These are phyloP conservation scores for Syzygium grande DNA, from an alignment of 345 rosid genomes.

Conservation along the genomic window DNA sequence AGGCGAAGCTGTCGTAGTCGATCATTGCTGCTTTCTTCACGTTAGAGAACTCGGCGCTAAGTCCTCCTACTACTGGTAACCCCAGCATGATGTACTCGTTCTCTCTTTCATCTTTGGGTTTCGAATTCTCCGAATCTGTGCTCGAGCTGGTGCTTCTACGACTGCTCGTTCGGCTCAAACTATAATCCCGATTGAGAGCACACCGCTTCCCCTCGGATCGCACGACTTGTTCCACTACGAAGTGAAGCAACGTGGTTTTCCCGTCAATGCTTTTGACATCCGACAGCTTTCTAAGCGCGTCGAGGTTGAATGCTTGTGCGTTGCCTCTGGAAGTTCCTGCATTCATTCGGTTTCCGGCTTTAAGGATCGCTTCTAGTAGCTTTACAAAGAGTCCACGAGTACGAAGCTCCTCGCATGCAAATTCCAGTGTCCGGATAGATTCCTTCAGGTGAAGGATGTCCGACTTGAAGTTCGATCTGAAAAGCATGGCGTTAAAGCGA, in stretches of 20 bases:
- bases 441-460: conserved; percentile 46
- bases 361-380: conserved; percentile 83
- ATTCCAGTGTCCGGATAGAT: conserved; percentile 35
- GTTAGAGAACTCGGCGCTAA: conserved; percentile 61
- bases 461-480: conserved; percentile 49
- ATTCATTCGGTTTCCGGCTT: conserved; percentile 94
- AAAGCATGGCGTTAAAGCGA: conserved; percentile 53
- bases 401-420: conserved; percentile 66
- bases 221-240: conserved; percentile 77
- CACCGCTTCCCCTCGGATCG: conserved; percentile 76
- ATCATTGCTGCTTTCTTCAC: conserved; percentile 76
- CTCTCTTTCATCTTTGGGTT: conserved; percentile 45
- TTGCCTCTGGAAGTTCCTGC: conserved; percentile 85
- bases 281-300: conserved; percentile 62
- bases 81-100: conserved; percentile 61
- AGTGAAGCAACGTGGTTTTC: conserved; percentile 74
- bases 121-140: conserved; percentile 1
- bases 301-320: conserved; percentile 79
- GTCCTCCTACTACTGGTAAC: conserved; percentile 66
- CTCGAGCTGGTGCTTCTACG: conserved; percentile 14
- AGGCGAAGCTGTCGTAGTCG: conserved; percentile 36
- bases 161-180: conserved; percentile 31
- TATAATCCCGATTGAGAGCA: conserved; percentile 30
- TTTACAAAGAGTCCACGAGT: conserved; percentile 70
- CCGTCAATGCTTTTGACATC: conserved; percentile 84